These are phyloP conservation scores for Fomitopsis palustris DNA, from an alignment of 1,284 basidiomycete species.

Conservation along the genomic window DNA sequence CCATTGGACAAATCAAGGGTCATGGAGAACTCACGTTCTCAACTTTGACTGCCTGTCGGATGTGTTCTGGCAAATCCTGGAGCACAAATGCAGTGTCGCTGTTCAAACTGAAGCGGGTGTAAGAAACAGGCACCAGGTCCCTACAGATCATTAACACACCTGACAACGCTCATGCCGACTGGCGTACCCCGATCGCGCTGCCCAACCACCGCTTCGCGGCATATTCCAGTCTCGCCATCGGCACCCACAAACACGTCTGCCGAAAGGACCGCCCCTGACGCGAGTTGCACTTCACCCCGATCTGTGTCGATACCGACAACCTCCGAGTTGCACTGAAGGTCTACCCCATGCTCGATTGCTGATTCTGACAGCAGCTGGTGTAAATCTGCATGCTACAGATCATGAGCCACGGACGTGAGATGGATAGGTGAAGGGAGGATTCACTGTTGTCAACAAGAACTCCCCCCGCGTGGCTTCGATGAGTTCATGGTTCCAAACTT, in stretches of 20 bases:
- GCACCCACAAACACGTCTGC: slow-evolving; percentile 64
- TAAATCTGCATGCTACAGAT: slow-evolving; percentile 38
- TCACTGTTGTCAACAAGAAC: slow-evolving; percentile 48
- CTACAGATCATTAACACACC: slow-evolving; percentile 35
- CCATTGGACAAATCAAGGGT: not conserved
- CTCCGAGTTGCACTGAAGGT: slow-evolving; percentile 17
- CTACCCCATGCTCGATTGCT: slow-evolving; percentile 34
- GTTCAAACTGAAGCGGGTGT: slow-evolving; percentile 1
- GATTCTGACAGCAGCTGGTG: slow-evolving; percentile 37
- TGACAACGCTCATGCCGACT: slow-evolving; percentile 36
- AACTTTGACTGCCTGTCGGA: not conserved
- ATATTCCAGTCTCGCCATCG: slow-evolving; percentile 42
- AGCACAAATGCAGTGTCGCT: not conserved
- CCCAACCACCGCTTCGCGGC: slow-evolving; percentile 28
- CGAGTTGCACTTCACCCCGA: slow-evolving; percentile 35
- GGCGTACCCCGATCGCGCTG: slow-evolving; percentile 28
- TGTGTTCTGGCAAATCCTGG: not conserved
- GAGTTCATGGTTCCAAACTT: slow-evolving; percentile 52
- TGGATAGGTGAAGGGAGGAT: slow-evolving; percentile 16
- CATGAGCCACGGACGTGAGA: slow-evolving; percentile 20
- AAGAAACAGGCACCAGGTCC: not conserved
- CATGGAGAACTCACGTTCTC: not conserved
- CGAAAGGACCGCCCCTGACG: slow-evolving; percentile 41
- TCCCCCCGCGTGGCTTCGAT: slow-evolving; percentile 51
- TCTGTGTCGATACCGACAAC: slow-evolving; percentile 18